Base-by-base conservation (phyloP, 257 asterid genomes). In the Hygrophila difformis region DNA sequence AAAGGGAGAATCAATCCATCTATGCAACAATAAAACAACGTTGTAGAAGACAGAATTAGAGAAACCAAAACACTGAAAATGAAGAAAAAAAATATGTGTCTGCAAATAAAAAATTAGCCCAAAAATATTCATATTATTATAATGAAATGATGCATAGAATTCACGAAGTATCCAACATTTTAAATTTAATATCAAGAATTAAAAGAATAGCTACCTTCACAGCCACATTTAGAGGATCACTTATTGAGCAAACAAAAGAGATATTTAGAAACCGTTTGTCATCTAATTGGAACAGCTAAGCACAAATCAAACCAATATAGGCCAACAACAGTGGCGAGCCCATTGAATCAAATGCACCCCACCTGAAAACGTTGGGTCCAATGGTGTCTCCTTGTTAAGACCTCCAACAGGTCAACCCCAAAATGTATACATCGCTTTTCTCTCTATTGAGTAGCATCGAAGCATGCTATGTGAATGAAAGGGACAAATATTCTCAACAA, bases 201-300 rank as follows among this genome's bases (percentile, higher is more conserved):
- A 15, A 44, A 28, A 10, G 51, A 42, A 56, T 18, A 41, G 54
- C 37, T 75, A 86, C 98, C 99, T 91, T 91, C 60, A 91, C 79
- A 41, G 61, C 68, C 44, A 82, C 89, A 59, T 76, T 91, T 56
- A 86, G 93, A 70, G 86, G 66, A 19, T 91, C 99, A 64, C 57
- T 73, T 60, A 91, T 61, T 38, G 99, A 82, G 71, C 92, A 69
- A 54, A 95, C 93, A 66, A 82, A 91, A 8, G 94, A 47, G 54
- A 82, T 60, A 62, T 86, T 65, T 17, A 86, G 81, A 60, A 76
- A 71, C 8, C 89, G 99, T 56, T 74, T 72, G 53, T 95, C 94
- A 49, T 70, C 83, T 1, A 95, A 73, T 47, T 63, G 71, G 68
- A 80, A 91, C 75, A 91, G 68, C n/a, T n/a, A n/a, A n/a, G n/a